Evolutionary conservation across 768 basidiomycete genomes (phyloP), one percentile per base, ranked within the genome.

Genomic region (Gyrodon lividus): DNA sequence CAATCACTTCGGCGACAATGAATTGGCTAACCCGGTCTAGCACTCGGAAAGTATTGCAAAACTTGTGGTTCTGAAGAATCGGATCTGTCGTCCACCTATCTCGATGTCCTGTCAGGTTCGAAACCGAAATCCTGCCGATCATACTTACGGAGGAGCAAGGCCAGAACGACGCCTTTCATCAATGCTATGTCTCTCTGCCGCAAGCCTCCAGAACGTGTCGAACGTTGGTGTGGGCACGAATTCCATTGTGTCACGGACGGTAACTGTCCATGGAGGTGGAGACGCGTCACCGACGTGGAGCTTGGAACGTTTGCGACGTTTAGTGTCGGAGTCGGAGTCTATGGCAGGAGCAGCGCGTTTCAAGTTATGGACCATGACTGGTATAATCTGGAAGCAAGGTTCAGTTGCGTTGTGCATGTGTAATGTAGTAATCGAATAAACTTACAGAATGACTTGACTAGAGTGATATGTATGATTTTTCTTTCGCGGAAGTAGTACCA

Each of bases 41-140:
- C 7, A 89, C 81, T 31, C 89, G 86, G 61, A 78, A 92, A 0
- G 84, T 79, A 59, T 89, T 89, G 69, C 87, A 89, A 63, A 89
- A 90, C 26, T 74, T 75, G 57, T 81, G 76, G 12, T 70, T 60
- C 2, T 64, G 72, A 17, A 92, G 72, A 44, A 85, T 79, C 3
- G 67, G 60, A 62, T 92, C 86, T 1, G 75, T 63, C 0, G 88
- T 88, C 89, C 89, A 92, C 24, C 84, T 85, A 50, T 37, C n/a
- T 38, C 17, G 19, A 23, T 8, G 20, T 20, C 40, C 10, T n/a
- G 52, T 63, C 53, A 70, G 55, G 51, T 35, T 50, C 41, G 52
- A 43, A 20, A 47, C 31, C 35, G 19, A 22, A 8, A 9, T 38
- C n/a, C 19, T 16, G 23, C 39, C 22, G 19, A 19, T 17, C 4